Conservation (phyloP, 176 grass and related monocot species). For the Canna indica region DNA sequence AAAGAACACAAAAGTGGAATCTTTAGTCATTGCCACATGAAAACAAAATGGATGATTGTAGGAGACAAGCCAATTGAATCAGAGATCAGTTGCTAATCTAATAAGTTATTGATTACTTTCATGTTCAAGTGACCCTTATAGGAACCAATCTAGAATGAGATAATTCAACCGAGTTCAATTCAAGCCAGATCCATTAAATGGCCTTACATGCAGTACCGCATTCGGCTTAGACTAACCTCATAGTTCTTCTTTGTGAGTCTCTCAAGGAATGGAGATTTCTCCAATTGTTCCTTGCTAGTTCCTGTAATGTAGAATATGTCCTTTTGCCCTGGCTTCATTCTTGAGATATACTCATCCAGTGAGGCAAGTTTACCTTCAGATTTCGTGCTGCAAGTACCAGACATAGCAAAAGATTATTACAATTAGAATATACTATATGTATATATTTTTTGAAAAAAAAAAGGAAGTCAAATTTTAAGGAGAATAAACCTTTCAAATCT, state of each 20-base stretch:
- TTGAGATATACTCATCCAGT: conserved; percentile 97
- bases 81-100: neutral
- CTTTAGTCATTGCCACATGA: neutral
- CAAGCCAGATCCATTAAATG: neutral
- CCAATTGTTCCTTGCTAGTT: conserved; percentile 88
- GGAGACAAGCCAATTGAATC: too few species aligned
- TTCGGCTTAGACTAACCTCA: conserved; percentile 35
- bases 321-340: conserved; percentile 90
- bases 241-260: conserved; percentile 90
- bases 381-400: conserved; percentile 53
- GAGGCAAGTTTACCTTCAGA: conserved; percentile 92
- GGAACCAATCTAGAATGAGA: too few species aligned
- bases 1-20: neutral
- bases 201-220: too few species aligned
- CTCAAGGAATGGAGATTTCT: conserved; percentile 98
- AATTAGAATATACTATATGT: neutral
- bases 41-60: neutral
- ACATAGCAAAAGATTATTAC: neutral
- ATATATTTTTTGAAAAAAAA: neutral
- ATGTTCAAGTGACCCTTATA: too few species aligned
- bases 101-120: too few species aligned
- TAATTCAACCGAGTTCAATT: too few species aligned
- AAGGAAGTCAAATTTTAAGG: neutral
- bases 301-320: conserved; percentile 97
- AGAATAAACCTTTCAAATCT: conserved; percentile 78